Percentiles rank a stretch among this genome's conserved stretches.
These are phyloP conservation scores for Creolimax fragrantissima DNA, from an alignment of 78 protist genomes.

Conservation along the genomic window DNA sequence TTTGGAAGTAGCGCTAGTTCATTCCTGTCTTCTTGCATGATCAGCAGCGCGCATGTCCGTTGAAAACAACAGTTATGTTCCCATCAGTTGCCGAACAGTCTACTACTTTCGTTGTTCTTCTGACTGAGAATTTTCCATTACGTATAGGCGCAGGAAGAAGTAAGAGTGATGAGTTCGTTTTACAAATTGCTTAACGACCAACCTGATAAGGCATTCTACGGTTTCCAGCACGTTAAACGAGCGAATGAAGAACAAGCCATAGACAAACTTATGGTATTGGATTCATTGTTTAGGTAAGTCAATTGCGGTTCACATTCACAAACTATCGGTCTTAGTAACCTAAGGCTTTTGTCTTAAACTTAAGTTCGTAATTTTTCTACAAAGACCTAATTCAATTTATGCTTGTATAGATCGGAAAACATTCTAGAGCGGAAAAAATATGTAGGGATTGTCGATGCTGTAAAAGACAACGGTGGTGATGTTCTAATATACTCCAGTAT, in stretches of 20 bases:
- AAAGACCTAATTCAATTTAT: no score
- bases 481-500: slow-evolving; percentile 65
- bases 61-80: no score
- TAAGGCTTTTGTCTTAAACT: no score
- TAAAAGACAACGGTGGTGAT: slow-evolving; percentile 55
- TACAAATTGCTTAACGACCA: slow-evolving; percentile 44
- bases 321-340: no score
- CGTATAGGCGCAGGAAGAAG: slow-evolving; percentile 25
- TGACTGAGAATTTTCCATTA: no score
- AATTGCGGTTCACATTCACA: no score
- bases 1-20: no score
- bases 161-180: slow-evolving; percentile 44
- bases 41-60: no score
- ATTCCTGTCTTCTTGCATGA: no score
- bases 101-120: no score
- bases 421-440: slow-evolving; percentile 49
- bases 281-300: slow-evolving; percentile 55
- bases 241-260: slow-evolving; percentile 70
- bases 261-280: slow-evolving; percentile 58
- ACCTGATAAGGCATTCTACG: slow-evolving; percentile 72
- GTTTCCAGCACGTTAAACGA: slow-evolving; percentile 53
- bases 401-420: slow-evolving; percentile 10
- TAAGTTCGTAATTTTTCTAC: no score
- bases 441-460: slow-evolving; percentile 69
- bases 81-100: no score